phyloP scores from a whole-genome alignment of 345 rosid species.

The Citrus glauca region DNA sequence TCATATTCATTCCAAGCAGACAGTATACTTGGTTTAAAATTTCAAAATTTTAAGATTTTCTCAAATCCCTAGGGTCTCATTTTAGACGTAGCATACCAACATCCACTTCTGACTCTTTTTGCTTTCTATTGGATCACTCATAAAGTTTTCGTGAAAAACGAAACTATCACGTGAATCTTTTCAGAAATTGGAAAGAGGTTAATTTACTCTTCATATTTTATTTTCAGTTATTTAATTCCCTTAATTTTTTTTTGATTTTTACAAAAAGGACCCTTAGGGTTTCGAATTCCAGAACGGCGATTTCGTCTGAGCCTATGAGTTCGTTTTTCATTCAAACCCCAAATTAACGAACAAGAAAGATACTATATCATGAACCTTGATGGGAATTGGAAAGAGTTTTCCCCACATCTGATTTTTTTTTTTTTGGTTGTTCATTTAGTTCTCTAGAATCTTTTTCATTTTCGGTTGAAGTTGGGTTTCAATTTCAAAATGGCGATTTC shows the following conservation, averaged over 20 bases:
- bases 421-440: not conserved
- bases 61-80: not conserved
- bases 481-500: slow-evolving; percentile 27
- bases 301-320: slow-evolving; percentile 12
- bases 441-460: not conserved
- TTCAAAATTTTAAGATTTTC: slow-evolving; percentile 22
- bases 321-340: not conserved
- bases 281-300: slow-evolving; percentile 14
- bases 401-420: not conserved
- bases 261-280: not conserved
- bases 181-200: not conserved
- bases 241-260: not conserved
- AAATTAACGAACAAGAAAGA: not conserved
- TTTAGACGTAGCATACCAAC: not conserved
- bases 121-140: not conserved
- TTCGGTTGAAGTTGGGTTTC: not conserved
- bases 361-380: not conserved
- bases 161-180: not conserved
- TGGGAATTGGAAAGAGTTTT: slow-evolving; percentile 1
- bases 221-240: not conserved
- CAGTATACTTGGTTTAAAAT: not conserved
- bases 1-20: not conserved
- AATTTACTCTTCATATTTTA: not conserved
- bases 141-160: not conserved
- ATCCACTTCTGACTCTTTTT: not conserved